These are phyloP conservation scores for Chaetomiaceae sp. DNA, from an alignment of 2,329 filamentous ascomycete species.

Conservation along the genomic window DNA sequence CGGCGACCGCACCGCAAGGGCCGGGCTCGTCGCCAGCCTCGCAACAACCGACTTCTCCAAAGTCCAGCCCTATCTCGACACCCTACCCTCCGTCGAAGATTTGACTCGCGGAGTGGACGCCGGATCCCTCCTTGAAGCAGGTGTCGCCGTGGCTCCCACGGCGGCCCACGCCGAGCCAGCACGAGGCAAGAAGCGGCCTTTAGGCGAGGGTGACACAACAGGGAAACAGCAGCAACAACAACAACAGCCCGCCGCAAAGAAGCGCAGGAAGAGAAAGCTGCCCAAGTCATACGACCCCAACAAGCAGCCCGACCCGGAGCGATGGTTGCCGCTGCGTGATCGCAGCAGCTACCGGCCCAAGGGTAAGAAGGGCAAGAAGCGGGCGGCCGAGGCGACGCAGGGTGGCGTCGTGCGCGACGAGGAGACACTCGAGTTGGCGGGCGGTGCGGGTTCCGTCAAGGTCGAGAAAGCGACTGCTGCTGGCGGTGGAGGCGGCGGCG, in stretches of 20 bases:
- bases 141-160: conserved; percentile 51
- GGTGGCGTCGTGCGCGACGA: conserved; percentile 77
- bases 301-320: conserved; percentile 81
- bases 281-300: conserved; percentile 71
- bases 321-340: conserved; percentile 89
- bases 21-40: conserved; percentile 81
- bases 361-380: conserved; percentile 87
- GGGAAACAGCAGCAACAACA: conserved; percentile 23
- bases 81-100: conserved; percentile 58
- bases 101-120: conserved; percentile 60
- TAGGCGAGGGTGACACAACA: conserved; percentile 33
- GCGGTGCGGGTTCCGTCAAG: conserved; percentile 59
- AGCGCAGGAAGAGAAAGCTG: conserved; percentile 55
- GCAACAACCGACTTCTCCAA: conserved; percentile 57
- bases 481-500: conserved; percentile 23
- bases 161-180: conserved; percentile 32
- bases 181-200: conserved; percentile 41
- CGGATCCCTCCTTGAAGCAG: conserved; percentile 58
- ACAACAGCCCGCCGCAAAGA: conserved; percentile 39
- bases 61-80: conserved; percentile 50
- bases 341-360: conserved; percentile 85
- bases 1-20: conserved; percentile 66
- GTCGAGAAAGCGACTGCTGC: conserved; percentile 53
- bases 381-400: conserved; percentile 73
- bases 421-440: conserved; percentile 59